These are phyloP conservation scores for Ceratocystis colombiana DNA, from an alignment of 2,329 filamentous ascomycete genomes.

Conservation along the genomic window DNA sequence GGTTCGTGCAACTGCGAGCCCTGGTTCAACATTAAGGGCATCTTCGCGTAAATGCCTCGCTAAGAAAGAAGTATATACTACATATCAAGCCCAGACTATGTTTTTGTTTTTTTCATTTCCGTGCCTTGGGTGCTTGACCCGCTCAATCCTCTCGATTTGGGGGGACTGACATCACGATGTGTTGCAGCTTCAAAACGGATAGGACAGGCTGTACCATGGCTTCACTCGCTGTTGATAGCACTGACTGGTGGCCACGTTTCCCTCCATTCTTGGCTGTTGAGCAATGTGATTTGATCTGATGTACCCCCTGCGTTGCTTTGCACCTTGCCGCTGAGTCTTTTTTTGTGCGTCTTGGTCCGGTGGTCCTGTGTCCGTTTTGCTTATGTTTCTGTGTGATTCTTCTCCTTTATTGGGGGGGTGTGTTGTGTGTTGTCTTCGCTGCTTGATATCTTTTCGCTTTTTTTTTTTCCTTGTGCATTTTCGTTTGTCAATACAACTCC, in stretches of 20 bases:
- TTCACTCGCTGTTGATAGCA: no score
- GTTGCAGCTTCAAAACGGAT: no score
- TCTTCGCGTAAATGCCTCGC: conserved; percentile 22
- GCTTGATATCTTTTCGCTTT: not conserved
- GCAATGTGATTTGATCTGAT: not conserved
- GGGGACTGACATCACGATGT: no score
- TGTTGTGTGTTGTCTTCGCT: conserved; percentile 11
- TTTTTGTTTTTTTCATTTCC: conserved; percentile 5
- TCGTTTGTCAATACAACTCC: conserved; percentile 12
- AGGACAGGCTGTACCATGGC: no score
- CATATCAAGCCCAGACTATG: conserved; percentile 8
- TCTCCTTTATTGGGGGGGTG: not conserved
- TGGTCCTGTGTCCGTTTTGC: not conserved
- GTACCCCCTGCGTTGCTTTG: not conserved
- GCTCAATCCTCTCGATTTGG: not conserved
- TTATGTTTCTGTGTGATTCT: not conserved
- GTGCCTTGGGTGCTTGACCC: not conserved
- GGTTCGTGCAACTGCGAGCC: conserved; percentile 66
- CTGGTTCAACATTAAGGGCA: conserved; percentile 54
- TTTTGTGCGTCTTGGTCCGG: not conserved
- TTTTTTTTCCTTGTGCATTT: conserved; percentile 1
- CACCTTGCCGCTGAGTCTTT: no score
- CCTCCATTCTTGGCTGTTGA: not conserved
- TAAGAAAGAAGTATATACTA: conserved; percentile 7
- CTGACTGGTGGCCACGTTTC: no score